Base-by-base conservation (phyloP, 805 yeast species). In the Wickerhamiella bombiphila region DNA sequence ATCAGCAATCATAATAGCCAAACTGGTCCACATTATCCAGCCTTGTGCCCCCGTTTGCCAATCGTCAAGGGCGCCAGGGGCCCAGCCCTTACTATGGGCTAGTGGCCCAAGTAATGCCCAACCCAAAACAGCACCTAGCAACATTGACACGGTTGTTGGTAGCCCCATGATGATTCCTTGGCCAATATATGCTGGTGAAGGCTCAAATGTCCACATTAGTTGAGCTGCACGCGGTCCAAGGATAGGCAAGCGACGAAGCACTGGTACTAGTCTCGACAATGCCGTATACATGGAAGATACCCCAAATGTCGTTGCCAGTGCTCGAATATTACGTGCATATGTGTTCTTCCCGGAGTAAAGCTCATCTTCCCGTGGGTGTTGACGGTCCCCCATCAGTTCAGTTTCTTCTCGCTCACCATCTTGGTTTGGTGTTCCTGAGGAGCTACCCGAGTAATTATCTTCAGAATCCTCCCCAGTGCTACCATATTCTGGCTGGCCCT, bases 131-230 rank as follows among this genome's bases (percentile, higher is more conserved):
- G 93, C 75, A 2, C 98, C 98, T 47, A 83, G 68, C 30, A 88
- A 59, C 98, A 88, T 88, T 44, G 85, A 80, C 7, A 82, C 67
- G 0, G 85, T 93, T 0, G 97, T 85, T 1, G 86, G 81, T 5
- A 85, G 61, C 0, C 98, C 98, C 98, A 88, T 88, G 40, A 88
- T 88, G 29, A 91, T 83, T 3, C 98, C 98, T 58, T 88, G 98
- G 2, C 98, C 98, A 25, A 91, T 70, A 54, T 88, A 88, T 0
- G 97, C 97, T 0, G 98, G 98, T 0, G 95, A 83, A 0, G 95
- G 95, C 55, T 91, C 94, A 42, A 91, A 70, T 42, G 79, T 76
- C 91, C 96, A 81, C 33, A 80, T 65, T 57, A 81, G 80, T 16
- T 59, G 51, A 0, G 94, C 80, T 15, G 82, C 59, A 32, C 53